phyloP scores from a whole-genome alignment of 179 eudicot genomes.

The Drosera spatulata region DNA sequence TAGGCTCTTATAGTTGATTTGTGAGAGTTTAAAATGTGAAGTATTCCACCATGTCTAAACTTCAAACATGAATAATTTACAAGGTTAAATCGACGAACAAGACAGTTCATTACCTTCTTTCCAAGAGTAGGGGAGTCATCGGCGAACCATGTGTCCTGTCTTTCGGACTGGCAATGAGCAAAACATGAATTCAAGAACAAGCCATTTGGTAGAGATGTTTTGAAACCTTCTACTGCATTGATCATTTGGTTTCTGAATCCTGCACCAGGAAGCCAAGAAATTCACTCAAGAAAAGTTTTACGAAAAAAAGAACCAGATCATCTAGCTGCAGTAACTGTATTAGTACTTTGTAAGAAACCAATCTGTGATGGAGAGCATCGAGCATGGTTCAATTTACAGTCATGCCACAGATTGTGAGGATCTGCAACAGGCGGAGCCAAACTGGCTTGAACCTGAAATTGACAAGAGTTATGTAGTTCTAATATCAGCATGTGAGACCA shows the following conservation, averaged over 20 bases:
- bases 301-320: neutral
- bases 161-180: constrained; percentile 97
- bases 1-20: too few relatives aligned
- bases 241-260: constrained; percentile 75
- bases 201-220: constrained; percentile 47
- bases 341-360: constrained; percentile 28
- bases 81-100: too few relatives aligned
- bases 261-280: constrained; percentile 13
- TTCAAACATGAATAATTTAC: too few relatives aligned
- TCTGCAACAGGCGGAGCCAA: constrained; percentile 66
- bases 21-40: too few relatives aligned
- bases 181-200: constrained; percentile 85
- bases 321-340: neutral
- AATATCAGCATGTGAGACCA: too few relatives aligned
- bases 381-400: constrained; percentile 48
- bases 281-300: neutral
- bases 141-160: constrained; percentile 94
- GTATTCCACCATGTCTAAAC: too few relatives aligned
- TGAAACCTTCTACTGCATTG: constrained; percentile 48
- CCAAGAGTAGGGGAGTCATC: constrained; percentile 62
- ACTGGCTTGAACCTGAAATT: constrained; percentile 55
- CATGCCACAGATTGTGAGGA: constrained; percentile 60
- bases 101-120: constrained; percentile 38
- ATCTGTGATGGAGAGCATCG: constrained; percentile 21
- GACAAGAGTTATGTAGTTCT: neutral